Base-by-base conservation (phyloP, 257 asterid genomes). In the Primulina eburnea region DNA sequence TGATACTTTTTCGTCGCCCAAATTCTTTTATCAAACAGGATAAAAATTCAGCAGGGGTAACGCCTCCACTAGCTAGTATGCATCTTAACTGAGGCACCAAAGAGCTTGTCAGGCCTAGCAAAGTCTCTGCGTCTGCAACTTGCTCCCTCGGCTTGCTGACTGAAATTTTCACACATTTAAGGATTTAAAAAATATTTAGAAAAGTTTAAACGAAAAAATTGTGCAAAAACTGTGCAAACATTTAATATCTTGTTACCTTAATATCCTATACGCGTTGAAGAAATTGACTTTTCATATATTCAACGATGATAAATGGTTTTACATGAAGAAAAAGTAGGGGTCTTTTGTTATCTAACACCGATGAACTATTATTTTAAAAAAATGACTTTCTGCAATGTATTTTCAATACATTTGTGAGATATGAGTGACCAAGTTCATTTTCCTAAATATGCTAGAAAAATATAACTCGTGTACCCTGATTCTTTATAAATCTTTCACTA, bases 41-140 rank as follows among this genome's bases (percentile, higher is more conserved):
- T 21, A 84, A 70, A 18, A 85, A 88, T 28, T 80, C 79, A 7
- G 81, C 62, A 1, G 88, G 84, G 52, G 83, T 80, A 35, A 83
- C 64, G 40, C 58, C 75, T 34, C 73, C 84, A 12, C 33, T 4
- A 17, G 78, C n/a, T n/a, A 17, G 78, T 24, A 57, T 72, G 82
- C 12, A 81, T 70, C 75, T 73, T 82, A 55, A 77, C 83, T 29
- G 84, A 83, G 20, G 73, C 64, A 62, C 64, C 76, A 88, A 78
- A 17, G 83, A 57, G 70, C 40, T 72, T 1, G 87, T 75, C 58
- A 88, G 73, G 5, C 77, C 86, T 7, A 83, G 65, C 64, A 88
- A 58, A 32, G 90, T 77, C 78, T 83, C 88, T 53, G 91, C 95
- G 73, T 88, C 95, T 2, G 84, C 86, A 8, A 85, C 87, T 55